Evolutionary conservation across 2,329 filamentous ascomycete genomes (phyloP).

Genomic region (Microdochium paspali): DNA sequence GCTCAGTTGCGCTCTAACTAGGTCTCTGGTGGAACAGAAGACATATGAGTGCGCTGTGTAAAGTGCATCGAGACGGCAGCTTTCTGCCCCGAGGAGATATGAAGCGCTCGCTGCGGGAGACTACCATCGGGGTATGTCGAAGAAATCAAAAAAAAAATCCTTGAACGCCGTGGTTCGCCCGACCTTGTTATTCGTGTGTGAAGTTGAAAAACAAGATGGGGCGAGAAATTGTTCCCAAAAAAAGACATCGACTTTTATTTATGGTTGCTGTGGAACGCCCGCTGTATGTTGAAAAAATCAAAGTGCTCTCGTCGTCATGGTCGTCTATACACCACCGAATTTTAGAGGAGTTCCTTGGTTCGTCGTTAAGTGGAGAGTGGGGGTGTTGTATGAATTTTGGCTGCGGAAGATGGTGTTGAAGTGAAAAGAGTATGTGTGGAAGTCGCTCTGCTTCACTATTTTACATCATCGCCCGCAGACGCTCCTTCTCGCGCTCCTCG

Average conservation of each 20-base stretch:
- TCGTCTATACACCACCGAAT: not conserved
- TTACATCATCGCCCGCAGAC: constrained; percentile 12
- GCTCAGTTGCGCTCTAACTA: not conserved
- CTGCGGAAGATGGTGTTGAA: constrained; percentile 1
- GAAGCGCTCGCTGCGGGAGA: not conserved
- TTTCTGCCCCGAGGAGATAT: not conserved
- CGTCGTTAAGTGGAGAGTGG: not conserved
- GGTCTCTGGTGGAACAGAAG: not conserved
- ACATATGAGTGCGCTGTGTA: not conserved
- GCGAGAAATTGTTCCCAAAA: not conserved
- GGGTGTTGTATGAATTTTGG: not conserved
- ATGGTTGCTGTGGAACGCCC: not conserved
- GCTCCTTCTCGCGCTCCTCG: constrained; percentile 67
- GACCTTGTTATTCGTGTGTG: not conserved
- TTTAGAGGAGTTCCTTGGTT: not conserved
- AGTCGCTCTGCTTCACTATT: not conserved
- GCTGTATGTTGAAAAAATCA: not conserved
- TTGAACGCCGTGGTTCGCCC: not conserved
- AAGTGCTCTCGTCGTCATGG: not conserved
- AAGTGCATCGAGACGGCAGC: not conserved
- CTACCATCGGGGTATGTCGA: not conserved
- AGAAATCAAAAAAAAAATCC: not conserved
- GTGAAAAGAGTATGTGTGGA: no score
- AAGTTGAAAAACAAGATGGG: not conserved
- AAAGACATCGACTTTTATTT: not conserved